Base-by-base conservation (phyloP, 768 basidiomycete species). In the Kwoniella dendrophila region DNA sequence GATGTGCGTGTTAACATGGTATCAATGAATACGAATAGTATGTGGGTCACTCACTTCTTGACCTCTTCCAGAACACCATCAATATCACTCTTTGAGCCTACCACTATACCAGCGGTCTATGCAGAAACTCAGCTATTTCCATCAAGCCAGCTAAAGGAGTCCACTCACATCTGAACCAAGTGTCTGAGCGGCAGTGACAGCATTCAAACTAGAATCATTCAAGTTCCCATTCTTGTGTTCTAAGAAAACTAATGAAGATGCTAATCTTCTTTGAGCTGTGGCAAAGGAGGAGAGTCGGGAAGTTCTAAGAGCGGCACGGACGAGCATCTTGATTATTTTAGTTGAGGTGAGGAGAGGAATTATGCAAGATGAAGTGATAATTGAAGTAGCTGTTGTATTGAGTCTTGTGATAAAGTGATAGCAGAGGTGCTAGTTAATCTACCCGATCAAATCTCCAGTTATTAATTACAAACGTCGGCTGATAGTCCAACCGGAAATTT, bases 171-270 rank as follows among this genome's bases (percentile, higher is more conserved):
- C 82, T 2, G 92, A 92, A 45, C 92, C 92, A 1, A 98, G 84
- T 68, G 88, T 84, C 59, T 85, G 82, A 1, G 94, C 96, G 43
- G 96, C 96, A 1, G 93, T 91, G 66, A 99, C 81, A 26, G 96
- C 95, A 33, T 90, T 93, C 59, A 97, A 83, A 14, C 90, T 90
- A 14, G 86, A 88, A 1, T 92, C 84, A 60, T 93, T 90, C 65
- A 98, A 84, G 60, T 85, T 83, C 36, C 92, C 92, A 50, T 85
- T 83, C 47, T 86, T 85, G 75, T 97, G 92, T 79, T 97, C 95
- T 48, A 97, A 83, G 67, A 90, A 88, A n/a, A 96, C 87, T 3
- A 96, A 85, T 3, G 76, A 75, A 1, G 78, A 79, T 3, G 76
- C 75, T 22, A 70, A 63, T 49, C 77, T 54, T 5, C 69, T 41